phyloP scores from a whole-genome alignment of 2,329 filamentous ascomycete species.

The Talaromyces sp. region DNA sequence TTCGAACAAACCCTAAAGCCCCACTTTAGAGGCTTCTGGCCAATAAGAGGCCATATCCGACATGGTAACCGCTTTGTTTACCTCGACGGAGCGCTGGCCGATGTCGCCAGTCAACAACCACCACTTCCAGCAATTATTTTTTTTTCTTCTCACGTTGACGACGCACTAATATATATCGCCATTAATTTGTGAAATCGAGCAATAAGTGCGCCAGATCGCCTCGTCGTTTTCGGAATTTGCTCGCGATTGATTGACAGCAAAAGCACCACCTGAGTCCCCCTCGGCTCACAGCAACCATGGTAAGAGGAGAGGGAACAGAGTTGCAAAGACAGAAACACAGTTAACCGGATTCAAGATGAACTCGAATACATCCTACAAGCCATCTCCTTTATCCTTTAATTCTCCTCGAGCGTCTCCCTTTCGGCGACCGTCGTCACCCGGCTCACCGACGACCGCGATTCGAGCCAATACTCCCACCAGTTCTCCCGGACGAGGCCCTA shows the following conservation, averaged over 20 bases:
- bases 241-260: background rate
- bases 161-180: background rate
- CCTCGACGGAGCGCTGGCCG: background rate
- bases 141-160: background rate
- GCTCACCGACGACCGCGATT: slow-evolving; percentile 54
- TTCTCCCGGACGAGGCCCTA: slow-evolving; percentile 35
- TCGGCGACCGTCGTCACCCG: slow-evolving; percentile 59
- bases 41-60: background rate
- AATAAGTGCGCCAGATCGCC: background rate
- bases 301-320: background rate
- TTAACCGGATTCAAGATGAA: slow-evolving; percentile 19
- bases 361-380: slow-evolving; percentile 62
- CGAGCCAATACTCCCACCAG: slow-evolving; percentile 45
- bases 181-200: background rate
- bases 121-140: background rate
- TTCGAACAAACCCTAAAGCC: background rate
- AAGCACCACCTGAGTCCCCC: background rate
- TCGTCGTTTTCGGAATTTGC: background rate
- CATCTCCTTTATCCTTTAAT: slow-evolving; percentile 66
- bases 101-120: background rate
- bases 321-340: background rate
- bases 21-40: background rate
- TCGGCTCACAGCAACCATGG: background rate
- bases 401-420: slow-evolving; percentile 66
- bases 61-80: background rate